These are phyloP conservation scores for Ceratocystiopsis sp. DNA, from an alignment of 2,329 filamentous ascomycete species.

Conservation along the genomic window DNA sequence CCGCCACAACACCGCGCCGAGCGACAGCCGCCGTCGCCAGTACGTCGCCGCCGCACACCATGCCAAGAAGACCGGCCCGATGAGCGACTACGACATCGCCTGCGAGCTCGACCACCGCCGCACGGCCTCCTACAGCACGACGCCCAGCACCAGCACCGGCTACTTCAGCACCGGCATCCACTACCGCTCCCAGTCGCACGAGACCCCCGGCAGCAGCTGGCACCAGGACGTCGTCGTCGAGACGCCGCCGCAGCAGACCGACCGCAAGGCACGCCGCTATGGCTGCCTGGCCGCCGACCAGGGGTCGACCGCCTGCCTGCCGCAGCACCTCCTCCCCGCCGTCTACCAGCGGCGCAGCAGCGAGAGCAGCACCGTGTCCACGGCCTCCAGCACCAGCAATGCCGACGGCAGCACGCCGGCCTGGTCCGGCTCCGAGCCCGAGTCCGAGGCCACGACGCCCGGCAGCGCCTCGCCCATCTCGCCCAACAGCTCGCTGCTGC, in stretches of 20 bases:
- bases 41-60: too few species aligned
- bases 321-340: not conserved
- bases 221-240: not conserved
- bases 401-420: not conserved
- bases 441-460: slow-evolving; percentile 3
- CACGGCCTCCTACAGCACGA: not conserved
- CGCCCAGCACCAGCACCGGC: not conserved
- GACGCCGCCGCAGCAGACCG: too few species aligned
- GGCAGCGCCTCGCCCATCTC: slow-evolving; percentile 7
- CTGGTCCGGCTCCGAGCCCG: slow-evolving; percentile 3
- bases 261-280: not conserved
- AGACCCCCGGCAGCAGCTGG: not conserved
- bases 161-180: not conserved
- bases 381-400: slow-evolving; percentile 1
- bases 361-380: slow-evolving; percentile 7
- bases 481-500: not conserved
- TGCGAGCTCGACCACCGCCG: not conserved
- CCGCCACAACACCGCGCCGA: too few species aligned
- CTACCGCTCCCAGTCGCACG: slow-evolving; percentile 4
- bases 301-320: not conserved
- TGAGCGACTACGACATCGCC: not conserved
- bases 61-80: not conserved
- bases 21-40: too few species aligned
- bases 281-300: not conserved
- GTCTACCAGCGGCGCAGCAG: slow-evolving; percentile 4